Conservation (phyloP, 2,329 filamentous ascomycete species). For the Elsinoe ampelina region DNA sequence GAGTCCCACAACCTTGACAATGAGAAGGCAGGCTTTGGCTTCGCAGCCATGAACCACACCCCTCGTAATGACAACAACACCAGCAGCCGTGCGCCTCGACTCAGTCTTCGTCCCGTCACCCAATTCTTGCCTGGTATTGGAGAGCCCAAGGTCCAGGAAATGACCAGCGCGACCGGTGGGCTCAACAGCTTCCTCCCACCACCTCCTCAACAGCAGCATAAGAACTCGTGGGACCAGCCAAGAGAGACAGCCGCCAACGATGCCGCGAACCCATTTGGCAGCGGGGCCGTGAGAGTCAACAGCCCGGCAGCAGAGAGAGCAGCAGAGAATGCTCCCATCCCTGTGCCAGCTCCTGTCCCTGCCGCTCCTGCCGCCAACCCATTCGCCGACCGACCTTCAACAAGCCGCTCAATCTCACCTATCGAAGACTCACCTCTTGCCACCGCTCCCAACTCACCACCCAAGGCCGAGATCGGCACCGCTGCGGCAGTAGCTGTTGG, state of each 20-base stretch:
- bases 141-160: slow-evolving; percentile 33
- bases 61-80: slow-evolving; percentile 26
- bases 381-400: slow-evolving; percentile 18
- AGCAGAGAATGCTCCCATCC: slow-evolving; percentile 19
- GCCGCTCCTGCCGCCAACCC: slow-evolving; percentile 22
- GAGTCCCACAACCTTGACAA: slow-evolving; percentile 26
- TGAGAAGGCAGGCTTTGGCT: slow-evolving; percentile 29
- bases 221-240: slow-evolving; percentile 32
- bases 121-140: slow-evolving; percentile 65
- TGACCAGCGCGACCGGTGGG: slow-evolving; percentile 22
- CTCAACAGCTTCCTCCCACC: slow-evolving; percentile 13
- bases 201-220: slow-evolving; percentile 20
- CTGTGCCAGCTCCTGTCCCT: slow-evolving; percentile 13
- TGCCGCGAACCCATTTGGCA: slow-evolving; percentile 29
- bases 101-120: slow-evolving; percentile 76
- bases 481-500: slow-evolving; percentile 30
- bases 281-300: slow-evolving; percentile 29
- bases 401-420: slow-evolving; percentile 15
- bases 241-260: slow-evolving; percentile 25
- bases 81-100: slow-evolving; percentile 58
- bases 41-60: slow-evolving; percentile 20
- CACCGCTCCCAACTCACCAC: slow-evolving; percentile 20
- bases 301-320: slow-evolving; percentile 24
- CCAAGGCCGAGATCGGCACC: slow-evolving; percentile 22
- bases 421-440: slow-evolving; percentile 17